Evolutionary conservation across 192 early-diverging fungal genomes (phyloP), one percentile per base, ranked within the genome.

Genomic region (Podila clonocystis): DNA sequence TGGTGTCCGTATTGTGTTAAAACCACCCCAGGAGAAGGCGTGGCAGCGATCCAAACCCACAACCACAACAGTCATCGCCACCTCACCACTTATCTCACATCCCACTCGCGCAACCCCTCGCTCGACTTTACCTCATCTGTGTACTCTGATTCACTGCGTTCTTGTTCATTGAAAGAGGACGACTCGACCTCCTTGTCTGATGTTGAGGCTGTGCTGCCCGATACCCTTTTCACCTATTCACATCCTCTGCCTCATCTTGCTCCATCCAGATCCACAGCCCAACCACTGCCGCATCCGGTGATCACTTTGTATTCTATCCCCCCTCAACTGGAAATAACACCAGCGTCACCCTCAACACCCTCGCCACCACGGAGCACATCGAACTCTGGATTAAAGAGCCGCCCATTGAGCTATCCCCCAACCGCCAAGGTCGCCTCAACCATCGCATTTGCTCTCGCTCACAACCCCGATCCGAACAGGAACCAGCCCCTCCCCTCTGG

Each of bases 1-100:
- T 75, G 73, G 66, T 73, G 71, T 30, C 71, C 71, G 4, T 73
- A 73, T 33, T 73, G 73, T 28, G 19, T 58, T 30, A 67, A 68
- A 34, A 58, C 34, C 33, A 30, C 64, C 3, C 66, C 65, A 5
- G 50, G 49, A n/a, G 50, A 63, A 28, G 34, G 36, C 12, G 65
- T 59, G 34, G 30, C 60, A 1, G 65, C 67, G 13, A 50, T 62
- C 36, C 60, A 58, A 22, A 50, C 26, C 4, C 65, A 68, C 48
- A 65, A 57, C 26, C 34, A 38, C 6, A 22, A 62, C 48, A 68
- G 50, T 29, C 64, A 55, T 63, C 31, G 67, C 62, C 30, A 67
- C 66, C 17, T 60, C 66, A 34, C 49, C 49, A 30, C 73, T 34
- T 4, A 63, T 50, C 19, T 65, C 65, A 17, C 66, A 34, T 5